Base-by-base conservation (phyloP, 306 rosid genomes). In the Trifolium repens region DNA sequence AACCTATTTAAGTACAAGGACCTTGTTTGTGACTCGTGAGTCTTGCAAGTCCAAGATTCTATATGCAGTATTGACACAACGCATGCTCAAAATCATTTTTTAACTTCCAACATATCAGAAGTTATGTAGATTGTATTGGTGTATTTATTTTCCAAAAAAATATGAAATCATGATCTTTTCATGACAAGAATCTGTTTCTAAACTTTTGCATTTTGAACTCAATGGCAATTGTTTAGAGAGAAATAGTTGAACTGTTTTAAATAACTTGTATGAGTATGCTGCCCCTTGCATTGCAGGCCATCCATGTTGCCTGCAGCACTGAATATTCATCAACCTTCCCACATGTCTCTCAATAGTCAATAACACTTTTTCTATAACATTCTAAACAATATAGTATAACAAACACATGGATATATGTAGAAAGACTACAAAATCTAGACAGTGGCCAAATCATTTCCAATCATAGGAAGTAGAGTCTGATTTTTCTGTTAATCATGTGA, bases 21-120 rank as follows among this genome's bases (percentile, higher is more conserved):
- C 13, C 35, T 5, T 58, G 64, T 60, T 9, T 58, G 64, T 60
- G 47, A 49, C 43, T 37, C 5, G 67, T 61, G 65, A 78, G 46
- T 66, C 32, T 50, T 30, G 30, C 52, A 49, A 5, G 9, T 39
- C 60, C 27, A 42, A 26, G 53, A 40, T 3, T 61, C 66, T 50
- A 7, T n/a, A 44, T 57, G 49, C 1, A 58, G 64, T 26, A 26
- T 24, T 35, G 15, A 60, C 17, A 59, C 40, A 59, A 6, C 7
- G 26, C 32, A 52, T 52, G 58, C 24, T 52, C 58, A 16, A 53
- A 3, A 32, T 32, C 6, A 32, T 4, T 32, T 32, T 32, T 17
- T 49, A 50, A 50, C 22, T 6, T 50, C 7, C 22, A n/a, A 49
- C 5, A 39, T 49, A 49, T 49, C 55, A 7, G 22, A 49, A 9